phyloP scores from a whole-genome alignment of 2,329 filamentous ascomycete species.

The Microsporum canis region DNA sequence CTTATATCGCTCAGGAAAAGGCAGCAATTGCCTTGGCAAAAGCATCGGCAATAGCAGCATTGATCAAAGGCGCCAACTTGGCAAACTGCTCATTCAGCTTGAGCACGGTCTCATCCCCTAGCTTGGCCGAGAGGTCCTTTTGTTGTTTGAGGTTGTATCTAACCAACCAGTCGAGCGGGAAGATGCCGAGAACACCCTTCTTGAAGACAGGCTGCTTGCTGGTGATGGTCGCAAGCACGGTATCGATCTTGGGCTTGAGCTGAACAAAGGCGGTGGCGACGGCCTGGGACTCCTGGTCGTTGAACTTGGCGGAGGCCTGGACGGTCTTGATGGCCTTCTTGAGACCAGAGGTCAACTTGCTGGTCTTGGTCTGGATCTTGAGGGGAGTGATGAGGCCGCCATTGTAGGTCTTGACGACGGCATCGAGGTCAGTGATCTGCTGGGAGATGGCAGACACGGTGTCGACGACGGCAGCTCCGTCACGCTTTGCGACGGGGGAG shows the following conservation, averaged over 20 bases:
- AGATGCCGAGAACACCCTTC: background rate
- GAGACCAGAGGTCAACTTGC: background rate
- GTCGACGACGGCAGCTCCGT: background rate
- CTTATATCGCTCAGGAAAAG: background rate
- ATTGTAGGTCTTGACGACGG: background rate
- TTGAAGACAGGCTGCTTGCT: constrained; percentile 2
- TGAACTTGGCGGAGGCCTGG: background rate
- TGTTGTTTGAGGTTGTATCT: background rate
- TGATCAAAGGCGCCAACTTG: constrained; percentile 1
- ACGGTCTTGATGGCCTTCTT: background rate
- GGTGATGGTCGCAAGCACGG: background rate
- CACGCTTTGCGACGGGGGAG: background rate
- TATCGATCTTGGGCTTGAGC: background rate
- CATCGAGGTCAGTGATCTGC: background rate
- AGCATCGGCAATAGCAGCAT: background rate
- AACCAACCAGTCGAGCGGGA: background rate
- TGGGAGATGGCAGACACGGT: background rate
- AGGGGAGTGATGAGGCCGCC: background rate
- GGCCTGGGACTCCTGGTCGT: constrained; percentile 2
- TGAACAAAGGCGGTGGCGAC: background rate
- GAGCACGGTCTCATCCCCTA: background rate
- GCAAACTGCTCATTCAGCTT: background rate
- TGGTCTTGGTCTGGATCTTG: constrained; percentile 1
- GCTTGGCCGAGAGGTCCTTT: constrained; percentile 1
- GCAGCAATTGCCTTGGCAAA: background rate